These are phyloP conservation scores for Albophoma yamanashiensis DNA, from an alignment of 2,329 filamentous ascomycete genomes.

Conservation along the genomic window DNA sequence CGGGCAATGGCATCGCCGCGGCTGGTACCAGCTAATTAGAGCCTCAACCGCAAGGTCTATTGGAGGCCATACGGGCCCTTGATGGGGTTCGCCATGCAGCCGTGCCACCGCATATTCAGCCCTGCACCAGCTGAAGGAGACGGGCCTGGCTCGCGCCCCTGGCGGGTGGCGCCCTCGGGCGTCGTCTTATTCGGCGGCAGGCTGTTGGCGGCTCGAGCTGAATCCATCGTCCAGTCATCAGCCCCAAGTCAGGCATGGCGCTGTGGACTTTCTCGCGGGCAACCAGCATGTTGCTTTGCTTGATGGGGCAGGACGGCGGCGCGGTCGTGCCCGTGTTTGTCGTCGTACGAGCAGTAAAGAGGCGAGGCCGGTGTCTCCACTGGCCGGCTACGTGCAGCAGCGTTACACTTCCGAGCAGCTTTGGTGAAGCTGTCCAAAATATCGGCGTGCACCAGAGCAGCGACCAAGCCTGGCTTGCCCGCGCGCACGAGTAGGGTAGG, in stretches of 20 bases:
- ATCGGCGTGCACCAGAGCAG: too few species aligned
- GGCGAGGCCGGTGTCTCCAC: background rate
- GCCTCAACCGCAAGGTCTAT: background rate
- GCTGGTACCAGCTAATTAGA: background rate
- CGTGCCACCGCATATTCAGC: background rate
- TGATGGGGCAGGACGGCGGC: background rate
- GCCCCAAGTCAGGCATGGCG: background rate
- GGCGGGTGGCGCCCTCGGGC: background rate
- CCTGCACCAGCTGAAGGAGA: background rate
- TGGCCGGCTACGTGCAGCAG: background rate
- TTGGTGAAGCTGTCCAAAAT: background rate
- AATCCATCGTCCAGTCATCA: background rate
- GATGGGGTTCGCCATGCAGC: background rate
- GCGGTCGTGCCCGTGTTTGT: background rate
- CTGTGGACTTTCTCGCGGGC: background rate
- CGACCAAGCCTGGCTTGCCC: too few species aligned
- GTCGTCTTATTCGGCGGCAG: background rate
- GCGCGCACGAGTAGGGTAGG: too few species aligned
- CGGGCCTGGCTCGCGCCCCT: background rate
- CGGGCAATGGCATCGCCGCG: background rate
- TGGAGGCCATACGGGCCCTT: background rate
- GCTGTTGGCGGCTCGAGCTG: background rate
- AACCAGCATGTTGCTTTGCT: background rate
- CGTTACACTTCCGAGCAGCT: background rate
- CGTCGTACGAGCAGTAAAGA: background rate